Base-by-base conservation (phyloP, 1,139 yeast genomes). In the Candida glucosophila region DNA sequence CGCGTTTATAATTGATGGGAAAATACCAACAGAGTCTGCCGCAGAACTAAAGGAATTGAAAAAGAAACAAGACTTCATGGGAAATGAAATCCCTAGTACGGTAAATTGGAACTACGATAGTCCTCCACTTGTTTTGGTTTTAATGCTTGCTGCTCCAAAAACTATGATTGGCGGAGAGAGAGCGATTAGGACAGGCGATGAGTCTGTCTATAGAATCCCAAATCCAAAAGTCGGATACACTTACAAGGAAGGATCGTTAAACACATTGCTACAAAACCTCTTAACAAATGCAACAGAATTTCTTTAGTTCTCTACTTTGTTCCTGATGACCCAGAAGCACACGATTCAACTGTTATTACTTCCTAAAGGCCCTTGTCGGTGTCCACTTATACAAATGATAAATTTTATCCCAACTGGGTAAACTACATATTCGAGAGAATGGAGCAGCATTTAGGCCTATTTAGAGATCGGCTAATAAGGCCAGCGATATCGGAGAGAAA, bases 321-420 rank as follows among this genome's bases (percentile, higher is more conserved):
- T 26, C 68, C 73, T 19, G 50, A 47, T 27, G 57, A 62, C 36
- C 56, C 63, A 11, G 30, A 41, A 26, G 32, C 43, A 19, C 36
- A 42, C 22, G 73, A 67, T 30, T 55, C 55, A 8, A 52, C 66
- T 5, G 62, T 58, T 18, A 45, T 61, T 24, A 41, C 52, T 16
- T 58, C 67, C 7, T 61, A 57, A 24, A 58, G 57, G 35, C 69
- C 70, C 5, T 56, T 51, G 25, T 47, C 49, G 22, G 47, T 53
- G 24, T 47, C 49, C 26, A 52, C 59, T 8, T 49, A 57, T 7
- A 38, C 53, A 21, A 58, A 57, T 37, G 50, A 60, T 35, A 54
- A 47, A 20, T 61, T 61, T 36, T 66, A 65, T 37, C 65, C 64
- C 9, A 59, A 57, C 20, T 66, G 61, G 56, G 46, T 65, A 29